phyloP scores from a whole-genome alignment of 2,329 filamentous ascomycete genomes.

The Epicoccum sorghinum region DNA sequence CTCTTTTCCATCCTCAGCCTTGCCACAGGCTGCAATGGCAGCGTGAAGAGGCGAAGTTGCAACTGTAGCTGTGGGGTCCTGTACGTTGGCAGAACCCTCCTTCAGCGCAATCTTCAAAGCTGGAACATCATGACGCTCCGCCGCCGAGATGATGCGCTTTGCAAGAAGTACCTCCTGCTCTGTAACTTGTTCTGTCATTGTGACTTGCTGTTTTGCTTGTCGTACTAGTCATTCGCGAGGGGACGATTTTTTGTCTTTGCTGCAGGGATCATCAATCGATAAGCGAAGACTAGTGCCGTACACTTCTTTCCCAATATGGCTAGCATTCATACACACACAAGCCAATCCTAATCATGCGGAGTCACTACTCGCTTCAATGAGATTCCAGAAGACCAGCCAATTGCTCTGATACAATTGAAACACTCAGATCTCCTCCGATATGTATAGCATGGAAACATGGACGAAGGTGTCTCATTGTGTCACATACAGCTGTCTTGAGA shows the following conservation, averaged over 20 bases:
- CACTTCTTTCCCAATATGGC: not conserved
- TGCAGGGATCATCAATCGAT: constrained; percentile 22
- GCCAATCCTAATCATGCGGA: too few relatives aligned
- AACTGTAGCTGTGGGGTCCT: constrained; percentile 42
- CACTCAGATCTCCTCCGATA: too few relatives aligned
- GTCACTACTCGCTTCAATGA: too few relatives aligned
- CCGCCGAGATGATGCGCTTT: constrained; percentile 45
- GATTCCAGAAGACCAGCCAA: too few relatives aligned
- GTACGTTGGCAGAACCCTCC: constrained; percentile 46
- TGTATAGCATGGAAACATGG: too few relatives aligned
- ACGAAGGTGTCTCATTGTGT: too few relatives aligned
- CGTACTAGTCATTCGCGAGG: not conserved
- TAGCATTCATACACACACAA: not conserved
- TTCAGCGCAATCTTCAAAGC: constrained; percentile 44
- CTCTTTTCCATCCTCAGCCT: constrained; percentile 38
- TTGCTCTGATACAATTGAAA: too few relatives aligned
- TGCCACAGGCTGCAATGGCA: constrained; percentile 41
- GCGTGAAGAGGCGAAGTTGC: constrained; percentile 46
- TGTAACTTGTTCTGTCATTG: constrained; percentile 42
- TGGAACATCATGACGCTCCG: constrained; percentile 43
- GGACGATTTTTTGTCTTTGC: constrained; percentile 11
- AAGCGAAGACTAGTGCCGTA: constrained; percentile 17
- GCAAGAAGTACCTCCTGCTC: constrained; percentile 46
- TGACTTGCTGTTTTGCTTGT: constrained; percentile 1
- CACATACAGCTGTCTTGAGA: too few relatives aligned